Evolutionary conservation across 2,329 filamentous ascomycete species (phyloP).

Genomic region (Leptographium galeiforme): DNA sequence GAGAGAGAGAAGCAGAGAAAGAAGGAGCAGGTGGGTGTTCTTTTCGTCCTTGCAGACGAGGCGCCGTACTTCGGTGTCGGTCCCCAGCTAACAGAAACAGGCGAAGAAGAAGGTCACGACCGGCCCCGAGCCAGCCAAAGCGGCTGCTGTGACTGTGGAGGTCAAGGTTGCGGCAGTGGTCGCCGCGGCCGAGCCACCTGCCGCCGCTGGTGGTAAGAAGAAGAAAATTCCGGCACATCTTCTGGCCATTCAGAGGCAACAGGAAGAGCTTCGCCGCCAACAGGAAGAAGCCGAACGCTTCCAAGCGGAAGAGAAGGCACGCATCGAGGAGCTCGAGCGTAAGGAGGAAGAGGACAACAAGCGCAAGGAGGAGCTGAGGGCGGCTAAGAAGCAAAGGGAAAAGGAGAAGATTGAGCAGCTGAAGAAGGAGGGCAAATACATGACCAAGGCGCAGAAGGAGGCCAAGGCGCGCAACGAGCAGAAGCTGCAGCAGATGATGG

Average conservation of each 20-base stretch:
- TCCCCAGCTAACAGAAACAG: slow-evolving; percentile 23
- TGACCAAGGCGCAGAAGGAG: slow-evolving; percentile 76
- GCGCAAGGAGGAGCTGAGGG: slow-evolving; percentile 58
- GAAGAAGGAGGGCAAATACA: slow-evolving; percentile 76
- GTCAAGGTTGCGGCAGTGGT: slow-evolving; percentile 24
- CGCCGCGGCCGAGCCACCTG: slow-evolving; percentile 18
- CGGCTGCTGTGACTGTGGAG: slow-evolving; percentile 29
- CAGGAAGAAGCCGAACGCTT: slow-evolving; percentile 50
- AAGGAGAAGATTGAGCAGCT: slow-evolving; percentile 77
- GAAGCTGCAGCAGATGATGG: slow-evolving; percentile 76
- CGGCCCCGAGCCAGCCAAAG: slow-evolving; percentile 36
- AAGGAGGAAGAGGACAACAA: slow-evolving; percentile 53
- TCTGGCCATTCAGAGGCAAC: slow-evolving; percentile 63
- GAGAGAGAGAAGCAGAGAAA: slow-evolving; percentile 97
- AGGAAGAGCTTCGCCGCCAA: slow-evolving; percentile 56
- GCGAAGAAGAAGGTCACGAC: slow-evolving; percentile 68
- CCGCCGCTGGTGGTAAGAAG: slow-evolving; percentile 52
- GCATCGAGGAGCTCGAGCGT: slow-evolving; percentile 52
- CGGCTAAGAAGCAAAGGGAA: slow-evolving; percentile 71
- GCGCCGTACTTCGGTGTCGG: too few relatives aligned
- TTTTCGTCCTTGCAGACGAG: neutral
- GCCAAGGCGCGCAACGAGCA: slow-evolving; percentile 67
- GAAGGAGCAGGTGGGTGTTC: slow-evolving; percentile 68
- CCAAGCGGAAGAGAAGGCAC: slow-evolving; percentile 50
- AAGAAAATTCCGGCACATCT: slow-evolving; percentile 79